Percentiles rank a stretch among this genome's conserved stretches.
These are phyloP conservation scores for Cordyceps fumosorosea DNA, from an alignment of 2,329 filamentous ascomycete species.

Conservation along the genomic window DNA sequence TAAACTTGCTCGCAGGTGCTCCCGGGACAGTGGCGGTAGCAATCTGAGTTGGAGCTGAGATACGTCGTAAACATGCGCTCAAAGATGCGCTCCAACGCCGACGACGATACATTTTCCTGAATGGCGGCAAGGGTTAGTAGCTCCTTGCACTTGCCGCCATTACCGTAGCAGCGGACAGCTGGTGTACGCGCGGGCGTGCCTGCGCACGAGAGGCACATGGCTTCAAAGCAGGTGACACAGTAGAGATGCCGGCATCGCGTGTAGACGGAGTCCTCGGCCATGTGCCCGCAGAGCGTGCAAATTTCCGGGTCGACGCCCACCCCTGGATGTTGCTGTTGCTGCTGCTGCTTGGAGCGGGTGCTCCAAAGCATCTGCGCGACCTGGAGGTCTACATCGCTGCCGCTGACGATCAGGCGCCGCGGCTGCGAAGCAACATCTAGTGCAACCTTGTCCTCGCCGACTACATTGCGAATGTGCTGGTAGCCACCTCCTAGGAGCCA, in stretches of 20 bases:
- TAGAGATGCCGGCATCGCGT: slow-evolving; percentile 8
- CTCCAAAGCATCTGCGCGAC: neutral
- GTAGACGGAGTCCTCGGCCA: neutral
- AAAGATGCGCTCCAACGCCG: slow-evolving; percentile 5
- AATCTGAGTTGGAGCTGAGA: neutral
- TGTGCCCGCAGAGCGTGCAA: neutral
- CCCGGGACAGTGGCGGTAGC: slow-evolving; percentile 10
- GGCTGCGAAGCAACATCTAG: slow-evolving; percentile 6
- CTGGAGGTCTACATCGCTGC: slow-evolving; percentile 1
- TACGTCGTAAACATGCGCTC: slow-evolving; percentile 8
- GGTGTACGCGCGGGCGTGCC: neutral
- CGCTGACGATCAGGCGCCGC: slow-evolving; percentile 2
- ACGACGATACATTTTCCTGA: neutral
- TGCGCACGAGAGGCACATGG: slow-evolving; percentile 11
- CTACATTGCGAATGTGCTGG: neutral
- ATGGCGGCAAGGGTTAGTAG: neutral
- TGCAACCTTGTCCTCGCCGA: slow-evolving; percentile 7
- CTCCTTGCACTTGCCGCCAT: neutral
- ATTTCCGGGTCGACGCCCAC: neutral
- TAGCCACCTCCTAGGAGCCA: slow-evolving; percentile 6
- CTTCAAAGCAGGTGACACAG: slow-evolving; percentile 6
- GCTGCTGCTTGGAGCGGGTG: neutral
- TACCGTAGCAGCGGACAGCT: slow-evolving; percentile 8
- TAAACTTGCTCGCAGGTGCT: slow-evolving; percentile 9
- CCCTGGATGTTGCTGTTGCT: neutral